Conservation (phyloP, 2,329 filamentous ascomycete species). For the Cercospora zeina region DNA sequence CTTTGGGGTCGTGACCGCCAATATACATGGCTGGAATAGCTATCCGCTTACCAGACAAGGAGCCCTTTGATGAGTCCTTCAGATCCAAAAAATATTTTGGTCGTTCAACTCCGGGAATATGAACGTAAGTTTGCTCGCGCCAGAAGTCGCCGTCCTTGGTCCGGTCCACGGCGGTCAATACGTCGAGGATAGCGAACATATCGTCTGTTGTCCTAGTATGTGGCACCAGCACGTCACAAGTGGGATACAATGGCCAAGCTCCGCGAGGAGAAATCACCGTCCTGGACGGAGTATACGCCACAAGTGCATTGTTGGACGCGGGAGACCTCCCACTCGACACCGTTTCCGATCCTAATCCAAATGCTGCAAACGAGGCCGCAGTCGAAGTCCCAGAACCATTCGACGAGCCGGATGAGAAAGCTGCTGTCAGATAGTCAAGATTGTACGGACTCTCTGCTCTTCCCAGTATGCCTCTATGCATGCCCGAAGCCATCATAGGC, state of each 20-base stretch:
- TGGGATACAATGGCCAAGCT: constrained; percentile 57
- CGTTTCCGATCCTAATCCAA: constrained; percentile 58
- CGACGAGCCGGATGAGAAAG: constrained; percentile 59
- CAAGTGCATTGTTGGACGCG: constrained; percentile 58
- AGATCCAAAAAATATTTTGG: constrained; percentile 43
- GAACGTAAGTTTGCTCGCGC: constrained; percentile 52
- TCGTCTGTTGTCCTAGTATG: constrained; percentile 55
- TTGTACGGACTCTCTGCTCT: constrained; percentile 61
- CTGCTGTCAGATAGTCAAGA: constrained; percentile 54
- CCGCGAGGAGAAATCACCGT: constrained; percentile 56
- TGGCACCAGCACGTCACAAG: constrained; percentile 58
- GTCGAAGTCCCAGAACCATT: constrained; percentile 58
- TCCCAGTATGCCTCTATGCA: constrained; percentile 59
- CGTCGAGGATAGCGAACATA: constrained; percentile 53
- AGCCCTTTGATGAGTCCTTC: constrained; percentile 27
- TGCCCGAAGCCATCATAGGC: constrained; percentile 60
- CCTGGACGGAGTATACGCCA: constrained; percentile 59
- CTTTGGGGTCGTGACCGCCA: constrained; percentile 42
- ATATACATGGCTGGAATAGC: constrained; percentile 56
- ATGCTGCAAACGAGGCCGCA: constrained; percentile 53
- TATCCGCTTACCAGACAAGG: constrained; percentile 50
- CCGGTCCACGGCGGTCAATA: constrained; percentile 50
- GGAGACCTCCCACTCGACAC: constrained; percentile 59
- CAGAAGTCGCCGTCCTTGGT: constrained; percentile 55
- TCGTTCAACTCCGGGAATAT: constrained; percentile 43